These are phyloP conservation scores for Trametes villosa DNA, from an alignment of 768 basidiomycete species.

Conservation along the genomic window DNA sequence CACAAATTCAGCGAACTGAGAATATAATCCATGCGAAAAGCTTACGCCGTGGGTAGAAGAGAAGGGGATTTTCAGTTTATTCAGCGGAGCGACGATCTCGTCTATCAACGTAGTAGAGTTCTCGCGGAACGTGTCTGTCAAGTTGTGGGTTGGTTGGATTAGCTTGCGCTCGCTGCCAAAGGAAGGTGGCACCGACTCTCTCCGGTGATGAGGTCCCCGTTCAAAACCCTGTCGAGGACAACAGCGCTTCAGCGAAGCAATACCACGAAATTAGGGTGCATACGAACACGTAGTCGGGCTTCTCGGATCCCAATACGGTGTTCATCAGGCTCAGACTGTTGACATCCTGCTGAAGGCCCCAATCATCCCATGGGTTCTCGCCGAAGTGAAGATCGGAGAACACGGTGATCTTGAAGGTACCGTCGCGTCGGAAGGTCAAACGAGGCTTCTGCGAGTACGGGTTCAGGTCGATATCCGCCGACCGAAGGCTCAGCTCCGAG, in stretches of 20 bases:
- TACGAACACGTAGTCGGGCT: slow-evolving; percentile 71
- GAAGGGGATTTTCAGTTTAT: slow-evolving; percentile 61
- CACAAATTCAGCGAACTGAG: too few species aligned
- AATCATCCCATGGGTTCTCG: slow-evolving; percentile 71
- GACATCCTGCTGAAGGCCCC: slow-evolving; percentile 69
- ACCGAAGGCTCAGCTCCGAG: too few species aligned
- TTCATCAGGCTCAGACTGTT: slow-evolving; percentile 66
- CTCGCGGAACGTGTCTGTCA: slow-evolving; percentile 58
- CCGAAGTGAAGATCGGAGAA: slow-evolving; percentile 81
- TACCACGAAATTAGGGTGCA: background rate
- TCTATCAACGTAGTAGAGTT: slow-evolving; percentile 73
- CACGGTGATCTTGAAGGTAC: slow-evolving; percentile 71
- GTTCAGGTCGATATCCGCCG: slow-evolving; percentile 30
- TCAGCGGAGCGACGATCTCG: slow-evolving; percentile 63
- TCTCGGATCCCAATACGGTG: slow-evolving; percentile 56
- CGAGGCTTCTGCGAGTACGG: slow-evolving; percentile 53
- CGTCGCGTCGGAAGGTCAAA: slow-evolving; percentile 58
- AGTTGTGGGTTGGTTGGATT: background rate
- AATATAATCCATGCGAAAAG: background rate
- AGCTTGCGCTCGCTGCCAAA: too few species aligned
- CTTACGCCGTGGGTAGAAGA: slow-evolving; percentile 71
- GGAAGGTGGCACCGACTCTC: slow-evolving; percentile 49
- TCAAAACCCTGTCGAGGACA: slow-evolving; percentile 53
- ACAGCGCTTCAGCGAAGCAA: background rate
- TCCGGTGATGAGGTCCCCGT: slow-evolving; percentile 77